Conservation (phyloP, 805 yeast species). For the Candida xyloterini region DNA sequence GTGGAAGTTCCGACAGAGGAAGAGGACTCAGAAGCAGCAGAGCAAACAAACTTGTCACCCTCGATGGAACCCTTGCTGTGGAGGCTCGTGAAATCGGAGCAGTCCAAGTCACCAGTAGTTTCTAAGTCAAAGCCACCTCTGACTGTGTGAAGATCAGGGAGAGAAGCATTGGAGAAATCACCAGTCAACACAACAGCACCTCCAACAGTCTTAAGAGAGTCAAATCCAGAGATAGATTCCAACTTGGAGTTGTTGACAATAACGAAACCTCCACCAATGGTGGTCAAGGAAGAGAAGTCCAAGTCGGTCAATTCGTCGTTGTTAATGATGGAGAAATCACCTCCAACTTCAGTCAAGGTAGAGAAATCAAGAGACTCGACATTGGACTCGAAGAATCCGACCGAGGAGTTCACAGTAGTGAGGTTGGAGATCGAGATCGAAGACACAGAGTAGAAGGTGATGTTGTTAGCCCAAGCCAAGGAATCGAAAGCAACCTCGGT, state of each 20-base stretch:
- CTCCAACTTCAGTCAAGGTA: constrained; percentile 65
- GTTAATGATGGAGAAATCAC: constrained; percentile 69
- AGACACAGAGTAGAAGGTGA: constrained; percentile 77
- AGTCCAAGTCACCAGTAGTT: constrained; percentile 74
- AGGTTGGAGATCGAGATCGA: constrained; percentile 69
- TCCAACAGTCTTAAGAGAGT: constrained; percentile 65
- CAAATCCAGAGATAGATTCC: constrained; percentile 67
- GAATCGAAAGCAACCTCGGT: constrained; percentile 67
- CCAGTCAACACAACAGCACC: constrained; percentile 88
- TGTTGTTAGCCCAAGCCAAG: constrained; percentile 82
- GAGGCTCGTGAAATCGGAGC: constrained; percentile 69
- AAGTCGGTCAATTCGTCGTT: constrained; percentile 70
- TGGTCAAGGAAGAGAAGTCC: constrained; percentile 65
- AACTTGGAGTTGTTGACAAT: constrained; percentile 82
- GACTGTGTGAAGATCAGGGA: constrained; percentile 71
- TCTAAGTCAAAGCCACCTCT: constrained; percentile 89
- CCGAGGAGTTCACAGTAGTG: constrained; percentile 71
- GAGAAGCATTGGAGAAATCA: constrained; percentile 73
- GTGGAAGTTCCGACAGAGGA: constrained; percentile 32
- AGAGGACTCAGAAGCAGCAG: constrained; percentile 49
- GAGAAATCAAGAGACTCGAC: constrained; percentile 54
- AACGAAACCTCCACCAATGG: constrained; percentile 91
- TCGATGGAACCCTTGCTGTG: constrained; percentile 78
- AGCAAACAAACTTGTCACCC: constrained; percentile 85
- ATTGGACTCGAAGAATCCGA: constrained; percentile 75